Percentiles rank a stretch among this genome's conserved stretches.
Conservation (phyloP, 495 filamentous ascomycete genomes). For the Podospora tetraspora region DNA sequence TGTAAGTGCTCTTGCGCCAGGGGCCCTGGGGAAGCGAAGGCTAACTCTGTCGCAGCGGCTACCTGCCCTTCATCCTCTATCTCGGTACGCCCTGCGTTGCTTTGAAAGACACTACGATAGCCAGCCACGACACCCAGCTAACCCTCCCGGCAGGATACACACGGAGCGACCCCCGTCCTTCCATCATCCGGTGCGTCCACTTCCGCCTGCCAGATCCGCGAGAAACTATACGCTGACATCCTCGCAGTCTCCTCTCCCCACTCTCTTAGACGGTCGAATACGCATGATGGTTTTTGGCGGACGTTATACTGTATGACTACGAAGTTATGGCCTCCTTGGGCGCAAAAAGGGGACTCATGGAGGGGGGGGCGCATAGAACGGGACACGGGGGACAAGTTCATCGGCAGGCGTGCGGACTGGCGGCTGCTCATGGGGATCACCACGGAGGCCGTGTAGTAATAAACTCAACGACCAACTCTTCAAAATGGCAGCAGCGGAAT, state of each 20-base stretch:
- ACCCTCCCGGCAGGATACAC: conserved; percentile 68
- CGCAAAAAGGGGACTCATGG: not conserved
- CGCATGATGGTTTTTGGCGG: not conserved
- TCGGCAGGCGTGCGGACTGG: not conserved
- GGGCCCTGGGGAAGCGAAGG: conserved; percentile 1
- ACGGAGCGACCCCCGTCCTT: conserved; percentile 82
- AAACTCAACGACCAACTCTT: conserved; percentile 9
- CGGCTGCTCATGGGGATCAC: not conserved
- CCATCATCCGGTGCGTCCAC: conserved; percentile 74
- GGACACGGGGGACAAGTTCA: not conserved
- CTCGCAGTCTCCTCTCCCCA: conserved; percentile 62
- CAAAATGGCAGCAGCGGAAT: not conserved
- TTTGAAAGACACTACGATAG: not conserved
- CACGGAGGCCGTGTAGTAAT: conserved; percentile 3
- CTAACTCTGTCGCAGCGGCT: conserved; percentile 65
- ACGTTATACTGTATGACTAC: conserved; percentile 20
- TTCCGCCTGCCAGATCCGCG: not conserved
- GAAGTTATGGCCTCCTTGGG: not conserved
- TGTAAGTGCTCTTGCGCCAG: conserved; percentile 52
- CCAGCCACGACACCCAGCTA: conserved; percentile 14
- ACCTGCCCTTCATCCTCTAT: conserved; percentile 93
- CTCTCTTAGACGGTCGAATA: conserved; percentile 46
- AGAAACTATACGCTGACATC: not conserved
- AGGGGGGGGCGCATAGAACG: not conserved
- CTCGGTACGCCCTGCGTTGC: conserved; percentile 63